These are phyloP conservation scores for Xenosphaeropsis pyriputrescens DNA, from an alignment of 2,329 filamentous ascomycete species.

Conservation along the genomic window DNA sequence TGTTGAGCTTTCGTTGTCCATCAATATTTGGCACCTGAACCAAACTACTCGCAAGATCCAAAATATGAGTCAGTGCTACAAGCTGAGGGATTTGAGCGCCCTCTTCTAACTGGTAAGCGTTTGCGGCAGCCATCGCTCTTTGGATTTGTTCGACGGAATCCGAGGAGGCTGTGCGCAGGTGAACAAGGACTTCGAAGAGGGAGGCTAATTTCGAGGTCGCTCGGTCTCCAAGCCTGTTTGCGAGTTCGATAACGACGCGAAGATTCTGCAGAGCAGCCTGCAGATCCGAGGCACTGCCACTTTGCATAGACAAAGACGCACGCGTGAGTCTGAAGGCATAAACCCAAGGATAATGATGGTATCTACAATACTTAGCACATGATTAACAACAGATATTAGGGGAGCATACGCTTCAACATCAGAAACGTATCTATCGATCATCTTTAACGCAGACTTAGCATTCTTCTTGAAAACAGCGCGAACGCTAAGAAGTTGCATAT, in stretches of 20 bases:
- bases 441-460: constrained; percentile 57
- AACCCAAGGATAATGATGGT: constrained; percentile 56
- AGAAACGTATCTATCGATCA: constrained; percentile 52
- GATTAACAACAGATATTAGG: constrained; percentile 7
- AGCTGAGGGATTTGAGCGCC: constrained; percentile 52
- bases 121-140: constrained; percentile 56
- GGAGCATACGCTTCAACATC: constrained; percentile 48
- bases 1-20: constrained; percentile 41
- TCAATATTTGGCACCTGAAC: constrained; percentile 43
- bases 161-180: constrained; percentile 47
- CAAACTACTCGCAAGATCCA: constrained; percentile 58
- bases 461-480: constrained; percentile 58
- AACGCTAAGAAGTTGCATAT: constrained; percentile 59
- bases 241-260: constrained; percentile 43
- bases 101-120: constrained; percentile 54
- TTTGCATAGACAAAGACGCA: constrained; percentile 51
- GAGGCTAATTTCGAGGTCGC: constrained; percentile 51
- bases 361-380: constrained; percentile 17
- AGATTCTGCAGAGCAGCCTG: constrained; percentile 53
- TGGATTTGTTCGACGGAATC: constrained; percentile 59
- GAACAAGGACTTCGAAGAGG: constrained; percentile 53
- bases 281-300: constrained; percentile 42
- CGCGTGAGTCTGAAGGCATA: constrained; percentile 67
- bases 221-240: constrained; percentile 43
- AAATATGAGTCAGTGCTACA: constrained; percentile 46